These are phyloP conservation scores for Rhizomucor pusillus DNA, from an alignment of 371 early-diverging fungal genomes.

Conservation along the genomic window DNA sequence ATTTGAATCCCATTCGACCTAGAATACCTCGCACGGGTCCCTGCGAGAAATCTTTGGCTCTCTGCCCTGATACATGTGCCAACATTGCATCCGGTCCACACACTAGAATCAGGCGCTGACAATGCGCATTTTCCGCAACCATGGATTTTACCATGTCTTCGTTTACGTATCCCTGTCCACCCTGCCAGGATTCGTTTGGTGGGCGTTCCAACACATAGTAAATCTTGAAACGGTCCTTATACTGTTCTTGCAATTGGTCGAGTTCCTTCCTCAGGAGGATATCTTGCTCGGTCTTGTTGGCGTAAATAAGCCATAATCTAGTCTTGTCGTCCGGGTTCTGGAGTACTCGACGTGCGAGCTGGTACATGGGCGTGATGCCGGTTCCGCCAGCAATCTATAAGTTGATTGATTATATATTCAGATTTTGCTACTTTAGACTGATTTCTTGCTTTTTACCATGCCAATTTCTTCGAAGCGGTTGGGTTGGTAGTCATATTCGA, in stretches of 20 bases:
- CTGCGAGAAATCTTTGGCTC: slow-evolving; percentile 40
- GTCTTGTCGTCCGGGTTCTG: slow-evolving; percentile 77
- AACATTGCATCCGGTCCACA: slow-evolving; percentile 48
- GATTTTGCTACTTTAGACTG: background rate
- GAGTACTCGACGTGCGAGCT: slow-evolving; percentile 75
- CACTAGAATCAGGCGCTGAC: slow-evolving; percentile 29
- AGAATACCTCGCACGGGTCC: slow-evolving; percentile 41
- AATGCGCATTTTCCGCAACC: slow-evolving; percentile 28
- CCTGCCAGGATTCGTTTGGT: slow-evolving; percentile 70
- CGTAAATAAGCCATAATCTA: slow-evolving; percentile 78
- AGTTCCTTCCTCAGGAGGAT: slow-evolving; percentile 84
- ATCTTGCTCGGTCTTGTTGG: slow-evolving; percentile 84
- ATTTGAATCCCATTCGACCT: slow-evolving; percentile 25
- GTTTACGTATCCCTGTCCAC: slow-evolving; percentile 80
- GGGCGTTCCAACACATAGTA: slow-evolving; percentile 82
- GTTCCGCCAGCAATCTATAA: slow-evolving; percentile 86
- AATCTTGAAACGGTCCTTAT: slow-evolving; percentile 78
- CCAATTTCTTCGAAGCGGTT: slow-evolving; percentile 49
- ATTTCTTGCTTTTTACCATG: slow-evolving; percentile 53
- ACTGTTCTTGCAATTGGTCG: slow-evolving; percentile 64
- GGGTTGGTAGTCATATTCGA: slow-evolving; percentile 40
- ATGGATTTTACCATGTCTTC: slow-evolving; percentile 70
- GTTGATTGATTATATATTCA: background rate
- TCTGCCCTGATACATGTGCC: slow-evolving; percentile 35
- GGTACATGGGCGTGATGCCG: slow-evolving; percentile 95